Base-by-base conservation (phyloP, 2,329 filamentous ascomycete genomes). In the Cordyceps cateniannulata region DNA sequence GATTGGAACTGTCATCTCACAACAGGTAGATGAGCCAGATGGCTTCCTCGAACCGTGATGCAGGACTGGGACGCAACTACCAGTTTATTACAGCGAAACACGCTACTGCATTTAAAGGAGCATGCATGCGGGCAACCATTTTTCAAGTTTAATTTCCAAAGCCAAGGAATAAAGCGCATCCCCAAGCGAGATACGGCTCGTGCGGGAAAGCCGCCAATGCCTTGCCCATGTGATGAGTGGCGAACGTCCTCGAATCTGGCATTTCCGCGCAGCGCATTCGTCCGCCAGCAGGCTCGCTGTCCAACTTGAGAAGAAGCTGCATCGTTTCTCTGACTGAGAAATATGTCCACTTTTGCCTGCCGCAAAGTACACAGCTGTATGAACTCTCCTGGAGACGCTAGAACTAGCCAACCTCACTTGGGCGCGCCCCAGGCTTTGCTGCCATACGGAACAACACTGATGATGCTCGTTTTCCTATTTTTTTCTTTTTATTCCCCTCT, bases 181-280 rank as follows among this genome's bases (percentile, higher is more conserved):
- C 18, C 22, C 14, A 14, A 51, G 38, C 14, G 24, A 20, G 18
- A 54, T 45, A 20, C 25, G 40, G 25, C 38, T 29, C 25, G 18
- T 20, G 40, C 40, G 45, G 20, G 20, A 42, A 32, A 35, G 20
- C 12, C 16, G 9, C 35, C 24, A 55, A 22, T 22, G 6, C 25
- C 8, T 18, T 22, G 53, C 18, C 29, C 53, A 47, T 48, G 54
- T 57, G 42, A 57, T 57, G n/a, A 35, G 29, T 38, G 42, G 25
- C 42, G 27, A 27, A 48, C 20, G 42, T 38, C 20, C 42, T 57
- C 54, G 25, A 47, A 48, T 57, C 22, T 48, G 44, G 54, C 42
- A 48, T 57, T 57, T 32, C 54, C 40, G 53, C 53, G 54, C 54
- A 38, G 53, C 53, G 54, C 54, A 38, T 57, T 24, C 42, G n/a